These are phyloP conservation scores for Exidia glandulosa DNA, from an alignment of 768 basidiomycete species.

Conservation along the genomic window DNA sequence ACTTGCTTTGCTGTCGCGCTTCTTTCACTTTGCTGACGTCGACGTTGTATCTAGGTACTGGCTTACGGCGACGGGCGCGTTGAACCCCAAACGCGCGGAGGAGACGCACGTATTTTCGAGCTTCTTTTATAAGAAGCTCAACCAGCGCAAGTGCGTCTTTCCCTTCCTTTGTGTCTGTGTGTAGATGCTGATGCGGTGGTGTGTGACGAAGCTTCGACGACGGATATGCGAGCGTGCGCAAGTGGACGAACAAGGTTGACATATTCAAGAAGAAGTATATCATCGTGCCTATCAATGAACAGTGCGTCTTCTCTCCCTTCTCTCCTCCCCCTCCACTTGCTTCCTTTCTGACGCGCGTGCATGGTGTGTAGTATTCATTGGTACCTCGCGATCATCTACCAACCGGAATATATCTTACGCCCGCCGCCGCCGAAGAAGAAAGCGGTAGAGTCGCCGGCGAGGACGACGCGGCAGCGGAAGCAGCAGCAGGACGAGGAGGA, in stretches of 20 bases:
- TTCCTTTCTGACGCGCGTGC: neutral
- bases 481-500: neutral
- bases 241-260: conserved; percentile 88
- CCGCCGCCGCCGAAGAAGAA: conserved; percentile 29
- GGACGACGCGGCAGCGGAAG: neutral
- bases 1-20: neutral
- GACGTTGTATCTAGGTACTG: conserved; percentile 66
- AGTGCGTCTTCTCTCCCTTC: conserved; percentile 39
- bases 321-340: neutral
- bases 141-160: conserved; percentile 45
- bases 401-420: conserved; percentile 52
- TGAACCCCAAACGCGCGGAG: conserved; percentile 49
- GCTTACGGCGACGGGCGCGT: conserved; percentile 43
- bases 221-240: conserved; percentile 75
- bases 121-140: conserved; percentile 95
- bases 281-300: conserved; percentile 92
- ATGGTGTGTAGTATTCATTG: conserved; percentile 65
- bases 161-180: neutral
- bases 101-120: conserved; percentile 89
- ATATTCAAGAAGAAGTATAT: conserved; percentile 88
- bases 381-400: conserved; percentile 91
- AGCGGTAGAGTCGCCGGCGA: neutral
- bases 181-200: conserved; percentile 12
- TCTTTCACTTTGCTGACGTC: conserved; percentile 19
- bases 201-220: conserved; percentile 40